These are phyloP conservation scores for Mariannaea sp. DNA, from an alignment of 2,329 filamentous ascomycete species.

Conservation along the genomic window DNA sequence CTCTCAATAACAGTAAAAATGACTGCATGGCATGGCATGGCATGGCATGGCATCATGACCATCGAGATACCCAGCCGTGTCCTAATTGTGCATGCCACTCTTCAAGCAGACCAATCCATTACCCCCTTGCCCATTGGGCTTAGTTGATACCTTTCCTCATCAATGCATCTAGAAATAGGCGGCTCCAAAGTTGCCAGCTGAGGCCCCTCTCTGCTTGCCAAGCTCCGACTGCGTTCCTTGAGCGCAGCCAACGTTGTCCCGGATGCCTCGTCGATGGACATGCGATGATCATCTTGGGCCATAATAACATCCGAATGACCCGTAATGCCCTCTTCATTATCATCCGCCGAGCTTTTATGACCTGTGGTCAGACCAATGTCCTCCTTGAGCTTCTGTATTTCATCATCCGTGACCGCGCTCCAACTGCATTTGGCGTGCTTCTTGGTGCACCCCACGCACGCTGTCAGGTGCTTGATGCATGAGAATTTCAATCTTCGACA, in stretches of 20 bases:
- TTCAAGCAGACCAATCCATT: conserved; percentile 21
- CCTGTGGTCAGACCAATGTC: conserved; percentile 38
- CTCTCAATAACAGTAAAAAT: too few relatives aligned
- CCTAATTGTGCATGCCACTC: conserved; percentile 12
- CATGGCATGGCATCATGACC: too few relatives aligned
- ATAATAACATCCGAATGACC: conserved; percentile 25
- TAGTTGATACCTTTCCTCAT: conserved; percentile 33
- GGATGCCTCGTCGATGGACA: conserved; percentile 29
- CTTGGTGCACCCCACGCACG: conserved; percentile 85
- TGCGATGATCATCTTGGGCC: conserved; percentile 10
- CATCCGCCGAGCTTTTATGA: conserved; percentile 24
- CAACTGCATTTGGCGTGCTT: conserved; percentile 90
- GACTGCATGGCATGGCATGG: too few relatives aligned
- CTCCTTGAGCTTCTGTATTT: conserved; percentile 48
- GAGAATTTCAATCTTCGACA: conserved; percentile 80
- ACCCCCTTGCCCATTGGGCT: conserved; percentile 20
- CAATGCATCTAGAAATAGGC: conserved; percentile 21
- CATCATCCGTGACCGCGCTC: conserved; percentile 78
- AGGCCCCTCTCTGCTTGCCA: conserved; percentile 31
- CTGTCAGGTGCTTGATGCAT: conserved; percentile 84
- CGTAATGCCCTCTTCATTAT: conserved; percentile 20
- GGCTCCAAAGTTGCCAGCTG: conserved; percentile 29
- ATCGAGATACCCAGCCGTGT: conserved; percentile 5
- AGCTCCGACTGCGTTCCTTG: conserved; percentile 27
- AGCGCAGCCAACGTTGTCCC: conserved; percentile 16